phyloP scores from a whole-genome alignment of 2,329 filamentous ascomycete genomes.

The Aquanectria penicillioides region DNA sequence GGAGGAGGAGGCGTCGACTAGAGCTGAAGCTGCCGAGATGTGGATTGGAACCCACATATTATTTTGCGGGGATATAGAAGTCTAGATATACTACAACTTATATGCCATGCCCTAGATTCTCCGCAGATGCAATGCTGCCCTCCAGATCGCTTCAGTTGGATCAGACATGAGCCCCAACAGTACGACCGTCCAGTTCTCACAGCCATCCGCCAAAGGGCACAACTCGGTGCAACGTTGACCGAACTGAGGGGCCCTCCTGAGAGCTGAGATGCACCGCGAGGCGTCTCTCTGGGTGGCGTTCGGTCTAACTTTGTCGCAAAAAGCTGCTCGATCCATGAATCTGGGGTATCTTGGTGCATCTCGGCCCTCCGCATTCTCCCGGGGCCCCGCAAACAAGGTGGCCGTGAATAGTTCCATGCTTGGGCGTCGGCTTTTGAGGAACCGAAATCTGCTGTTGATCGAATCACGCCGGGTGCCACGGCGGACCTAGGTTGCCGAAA shows the following conservation, averaged over 20 bases:
- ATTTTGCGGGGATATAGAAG: neutral
- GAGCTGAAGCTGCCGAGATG: neutral
- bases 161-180: neutral
- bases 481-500: neutral
- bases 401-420: neutral
- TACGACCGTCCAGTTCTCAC: neutral
- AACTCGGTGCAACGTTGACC: neutral
- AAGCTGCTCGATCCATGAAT: neutral
- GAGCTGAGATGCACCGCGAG: neutral
- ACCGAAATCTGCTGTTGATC: neutral
- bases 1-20: neutral
- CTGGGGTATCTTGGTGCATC: neutral
- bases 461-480: neutral
- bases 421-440: neutral
- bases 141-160: neutral
- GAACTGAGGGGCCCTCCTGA: neutral
- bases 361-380: neutral
- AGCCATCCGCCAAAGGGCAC: neutral
- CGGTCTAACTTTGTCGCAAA: conserved; percentile 3
- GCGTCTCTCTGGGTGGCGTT: neutral
- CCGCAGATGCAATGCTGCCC: neutral
- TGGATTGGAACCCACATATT: too few relatives aligned
- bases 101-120: neutral
- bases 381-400: conserved; percentile 11
- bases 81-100: neutral